Conservation (phyloP, 176 grass and related monocot genomes). For the Sorghum bicolor region DNA sequence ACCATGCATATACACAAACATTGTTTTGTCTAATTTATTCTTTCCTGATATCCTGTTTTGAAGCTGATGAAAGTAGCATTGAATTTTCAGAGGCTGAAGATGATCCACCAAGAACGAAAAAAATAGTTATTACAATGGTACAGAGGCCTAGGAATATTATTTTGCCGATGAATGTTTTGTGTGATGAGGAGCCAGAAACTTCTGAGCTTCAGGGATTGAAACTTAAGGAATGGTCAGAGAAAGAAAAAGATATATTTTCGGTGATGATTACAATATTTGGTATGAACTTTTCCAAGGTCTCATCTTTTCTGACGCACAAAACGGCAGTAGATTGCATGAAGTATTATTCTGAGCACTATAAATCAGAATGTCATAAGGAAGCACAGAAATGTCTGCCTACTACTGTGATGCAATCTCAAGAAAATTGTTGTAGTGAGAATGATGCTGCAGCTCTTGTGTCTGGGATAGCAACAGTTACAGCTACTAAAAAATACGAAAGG, state of each 20-base stretch:
- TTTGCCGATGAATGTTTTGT: not conserved
- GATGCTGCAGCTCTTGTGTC: conserved; percentile 25
- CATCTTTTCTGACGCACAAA: not conserved
- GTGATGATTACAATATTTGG: not conserved
- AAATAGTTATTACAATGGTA: not conserved
- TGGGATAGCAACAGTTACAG: conserved; percentile 10
- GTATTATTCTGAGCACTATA: not conserved
- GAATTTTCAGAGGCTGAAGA: not conserved
- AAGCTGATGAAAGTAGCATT: not conserved
- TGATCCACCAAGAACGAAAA: not conserved
- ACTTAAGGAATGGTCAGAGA: not conserved
- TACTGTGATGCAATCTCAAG: not conserved
- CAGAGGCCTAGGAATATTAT: not conserved
- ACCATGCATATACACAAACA: not conserved
- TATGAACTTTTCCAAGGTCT: not conserved
- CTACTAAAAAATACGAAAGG: not conserved
- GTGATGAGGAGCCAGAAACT: not conserved
- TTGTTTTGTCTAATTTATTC: not conserved
- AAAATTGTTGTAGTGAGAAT: not conserved
- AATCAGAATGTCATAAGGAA: not conserved
- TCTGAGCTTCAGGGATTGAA: not conserved
- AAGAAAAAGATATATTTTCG: not conserved
- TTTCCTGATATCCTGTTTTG: not conserved
- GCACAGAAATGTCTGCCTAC: not conserved
- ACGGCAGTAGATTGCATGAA: not conserved